These are phyloP conservation scores for Quercus alba DNA, from an alignment of 306 rosid species.

Conservation along the genomic window DNA sequence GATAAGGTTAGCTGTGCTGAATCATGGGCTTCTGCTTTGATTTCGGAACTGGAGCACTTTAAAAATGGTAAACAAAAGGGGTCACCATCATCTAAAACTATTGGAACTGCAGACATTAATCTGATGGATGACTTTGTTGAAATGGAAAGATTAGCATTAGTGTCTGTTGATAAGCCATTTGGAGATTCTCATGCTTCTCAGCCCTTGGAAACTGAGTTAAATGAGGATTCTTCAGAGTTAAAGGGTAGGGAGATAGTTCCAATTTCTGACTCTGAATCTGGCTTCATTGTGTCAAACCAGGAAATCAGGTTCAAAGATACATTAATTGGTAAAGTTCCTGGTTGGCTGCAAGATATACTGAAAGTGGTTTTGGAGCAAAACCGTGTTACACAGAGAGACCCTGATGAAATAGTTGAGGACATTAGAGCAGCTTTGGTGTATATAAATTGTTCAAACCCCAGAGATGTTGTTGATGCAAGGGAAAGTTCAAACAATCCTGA, in stretches of 20 bases:
- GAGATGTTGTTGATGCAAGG: slow-evolving; percentile 16
- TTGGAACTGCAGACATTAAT: slow-evolving; percentile 64
- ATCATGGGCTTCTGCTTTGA: slow-evolving; percentile 77
- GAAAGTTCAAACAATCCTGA: slow-evolving; percentile 30
- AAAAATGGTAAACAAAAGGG: slow-evolving; percentile 54
- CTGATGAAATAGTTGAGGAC: slow-evolving; percentile 43
- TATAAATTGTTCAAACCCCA: slow-evolving; percentile 21
- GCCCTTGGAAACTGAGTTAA: slow-evolving; percentile 35
- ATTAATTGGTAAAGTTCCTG: slow-evolving; percentile 35
- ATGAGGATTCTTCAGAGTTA: slow-evolving; percentile 29
- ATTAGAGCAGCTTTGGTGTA: slow-evolving; percentile 45
- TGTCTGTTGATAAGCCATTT: slow-evolving; percentile 46
- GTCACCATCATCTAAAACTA: slow-evolving; percentile 34
- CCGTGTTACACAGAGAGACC: slow-evolving; percentile 35
- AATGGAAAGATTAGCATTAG: slow-evolving; percentile 89
- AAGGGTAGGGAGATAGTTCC: slow-evolving; percentile 39
- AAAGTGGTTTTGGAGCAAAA: slow-evolving; percentile 56
- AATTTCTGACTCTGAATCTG: slow-evolving; percentile 36
- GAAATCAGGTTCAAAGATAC: slow-evolving; percentile 28
- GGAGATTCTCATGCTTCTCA: slow-evolving; percentile 29
- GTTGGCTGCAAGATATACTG: slow-evolving; percentile 59
- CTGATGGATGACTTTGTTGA: slow-evolving; percentile 94
- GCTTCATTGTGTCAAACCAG: slow-evolving; percentile 32
- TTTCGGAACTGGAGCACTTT: slow-evolving; percentile 69
- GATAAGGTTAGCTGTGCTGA: slow-evolving; percentile 80